Evolutionary conservation across 1,139 yeast genomes (phyloP), one percentile per base, ranked within the genome.

Genomic region (Lodderomyces beijingensis): DNA sequence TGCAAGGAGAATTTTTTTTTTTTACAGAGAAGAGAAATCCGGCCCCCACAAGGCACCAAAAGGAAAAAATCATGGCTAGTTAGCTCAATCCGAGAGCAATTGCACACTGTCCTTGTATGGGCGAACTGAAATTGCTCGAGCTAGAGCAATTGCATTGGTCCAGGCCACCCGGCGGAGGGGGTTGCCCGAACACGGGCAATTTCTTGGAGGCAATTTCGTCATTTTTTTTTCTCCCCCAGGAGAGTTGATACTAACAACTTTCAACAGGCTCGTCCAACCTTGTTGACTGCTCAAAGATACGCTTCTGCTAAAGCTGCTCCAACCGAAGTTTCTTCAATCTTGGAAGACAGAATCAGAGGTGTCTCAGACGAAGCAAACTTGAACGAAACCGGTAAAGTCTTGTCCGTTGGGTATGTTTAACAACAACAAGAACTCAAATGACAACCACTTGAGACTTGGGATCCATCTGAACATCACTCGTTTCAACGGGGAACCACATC

Each of bases 281-380:
- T 74, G 60, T 60, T 73, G 54, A 65, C 74, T 55, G 79, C 80
- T 59, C 61, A 61, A 53, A 81, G 95, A 70, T 86, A 77, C 63
- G 96, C 97, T 62, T 81, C 93, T 46, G 93, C 95, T 56, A 93
- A 91, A 81, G 94, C 97, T 59, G 89, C 94, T 55, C 97, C 99
- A 64, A 91, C 98, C 54, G 99, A 93, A 76, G 98, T 93, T 53
- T 88, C 98, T 52, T 87, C 97, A 44, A 91, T 93, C 73, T 81
- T 93, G 62, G 98, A 93, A 77, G 96, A 91, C 70, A 88, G 95
- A 76, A 93, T 93, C 78, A 88, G 96, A 77, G 98, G 98, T 73
- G 93, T 91, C 55, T 82, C 96, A 51, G 94, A 87, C 58, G 97
- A 89, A 71, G 88, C 96, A 57, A 81, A 87, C 82, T 83, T 93